Conservation (phyloP, 2,329 filamentous ascomycete genomes). For the Aspergillus sp. region DNA sequence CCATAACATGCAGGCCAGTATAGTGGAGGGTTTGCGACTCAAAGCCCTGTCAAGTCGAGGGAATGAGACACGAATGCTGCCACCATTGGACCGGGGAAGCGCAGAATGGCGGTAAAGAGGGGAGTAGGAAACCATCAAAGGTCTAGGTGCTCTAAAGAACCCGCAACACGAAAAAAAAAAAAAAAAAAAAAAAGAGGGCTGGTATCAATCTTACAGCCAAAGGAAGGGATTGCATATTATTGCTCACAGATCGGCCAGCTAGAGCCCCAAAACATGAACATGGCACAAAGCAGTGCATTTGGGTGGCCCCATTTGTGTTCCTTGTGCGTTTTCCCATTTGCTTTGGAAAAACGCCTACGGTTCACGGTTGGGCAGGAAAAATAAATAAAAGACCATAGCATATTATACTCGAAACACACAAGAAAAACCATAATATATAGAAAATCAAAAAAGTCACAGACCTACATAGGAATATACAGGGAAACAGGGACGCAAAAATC, state of each 20-base stretch:
- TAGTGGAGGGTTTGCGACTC: conserved; percentile 8
- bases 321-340: no score
- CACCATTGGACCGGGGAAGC: conserved; percentile 14
- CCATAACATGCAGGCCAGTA: conserved; percentile 17
- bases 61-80: conserved; percentile 11
- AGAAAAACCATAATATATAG: no score
- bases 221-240: no score
- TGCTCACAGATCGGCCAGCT: no score
- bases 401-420: no score
- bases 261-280: no score
- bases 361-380: no score
- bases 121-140: neutral
- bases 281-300: no score
- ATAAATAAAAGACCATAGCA: no score
- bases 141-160: neutral
- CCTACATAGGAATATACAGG: neutral
- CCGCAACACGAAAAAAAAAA: conserved; percentile 1
- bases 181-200: conserved; percentile 1
- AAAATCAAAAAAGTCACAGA: neutral
- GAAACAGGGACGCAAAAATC: neutral
- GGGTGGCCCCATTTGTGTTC: no score
- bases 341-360: no score
- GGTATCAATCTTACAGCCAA: no score
- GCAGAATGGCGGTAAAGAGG: conserved; percentile 14
- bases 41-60: conserved; percentile 4